A percentile compares a stretch with the other conserved stretches of the same genome.
These are phyloP conservation scores for Lentinula boryana DNA, from an alignment of 768 basidiomycete species.

Conservation along the genomic window DNA sequence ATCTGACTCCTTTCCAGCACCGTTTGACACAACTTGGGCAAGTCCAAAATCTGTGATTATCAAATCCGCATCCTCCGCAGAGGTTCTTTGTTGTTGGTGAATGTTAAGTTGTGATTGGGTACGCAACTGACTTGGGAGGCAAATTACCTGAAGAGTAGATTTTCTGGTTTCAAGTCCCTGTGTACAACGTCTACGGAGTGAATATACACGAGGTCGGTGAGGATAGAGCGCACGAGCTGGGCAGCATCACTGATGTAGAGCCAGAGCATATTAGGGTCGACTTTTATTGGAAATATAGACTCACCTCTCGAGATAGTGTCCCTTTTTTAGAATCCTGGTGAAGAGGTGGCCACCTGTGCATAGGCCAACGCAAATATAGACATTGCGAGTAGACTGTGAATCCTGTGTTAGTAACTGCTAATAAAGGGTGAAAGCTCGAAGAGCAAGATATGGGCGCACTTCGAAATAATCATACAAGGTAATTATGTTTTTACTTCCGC, in stretches of 20 bases:
- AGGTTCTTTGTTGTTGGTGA: constrained; percentile 44
- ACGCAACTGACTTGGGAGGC: constrained; percentile 42
- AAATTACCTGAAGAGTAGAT: constrained; percentile 70
- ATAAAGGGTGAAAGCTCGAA: no score
- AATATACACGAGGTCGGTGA: constrained; percentile 61
- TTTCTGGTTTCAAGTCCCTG: constrained; percentile 54
- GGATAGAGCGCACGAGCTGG: constrained; percentile 56
- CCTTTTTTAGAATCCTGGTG: no score
- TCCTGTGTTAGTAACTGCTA: no score
- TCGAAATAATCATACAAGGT: constrained; percentile 74
- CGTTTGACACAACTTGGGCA: background rate
- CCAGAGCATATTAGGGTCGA: background rate
- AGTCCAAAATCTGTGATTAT: background rate
- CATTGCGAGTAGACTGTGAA: no score
- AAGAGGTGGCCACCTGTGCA: no score
- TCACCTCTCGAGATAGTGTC: no score
- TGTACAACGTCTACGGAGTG: constrained; percentile 48
- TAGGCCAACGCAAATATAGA: no score
- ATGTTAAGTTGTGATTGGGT: no score
- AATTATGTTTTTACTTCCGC: constrained; percentile 64
- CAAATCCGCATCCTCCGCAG: background rate
- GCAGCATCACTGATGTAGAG: constrained; percentile 54
- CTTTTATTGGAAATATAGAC: no score
- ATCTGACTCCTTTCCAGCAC: constrained; percentile 61
- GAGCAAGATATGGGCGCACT: constrained; percentile 21